These are phyloP conservation scores for Laguncularia racemosa DNA, from an alignment of 345 rosid species.

Conservation along the genomic window DNA sequence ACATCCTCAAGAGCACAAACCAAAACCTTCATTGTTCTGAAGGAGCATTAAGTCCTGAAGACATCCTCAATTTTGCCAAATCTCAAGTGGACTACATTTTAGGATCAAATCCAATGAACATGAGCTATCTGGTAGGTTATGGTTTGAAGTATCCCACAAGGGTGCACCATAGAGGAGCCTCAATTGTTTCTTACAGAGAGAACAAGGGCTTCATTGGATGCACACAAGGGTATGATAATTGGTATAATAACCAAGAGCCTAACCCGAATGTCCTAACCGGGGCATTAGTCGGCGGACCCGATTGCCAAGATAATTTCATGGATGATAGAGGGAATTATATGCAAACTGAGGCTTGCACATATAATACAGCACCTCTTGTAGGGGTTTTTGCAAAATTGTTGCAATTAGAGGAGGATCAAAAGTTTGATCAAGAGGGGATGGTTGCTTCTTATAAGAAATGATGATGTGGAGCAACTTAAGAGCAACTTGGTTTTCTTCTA, in stretches of 20 bases:
- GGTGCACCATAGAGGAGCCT: slow-evolving; percentile 95
- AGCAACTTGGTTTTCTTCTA: background rate
- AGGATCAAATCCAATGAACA: slow-evolving; percentile 76
- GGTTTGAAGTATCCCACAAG: slow-evolving; percentile 59
- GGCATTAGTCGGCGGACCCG: slow-evolving; percentile 69
- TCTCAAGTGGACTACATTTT: slow-evolving; percentile 82
- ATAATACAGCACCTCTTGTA: slow-evolving; percentile 59
- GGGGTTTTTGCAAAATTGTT: slow-evolving; percentile 56
- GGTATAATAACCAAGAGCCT: slow-evolving; percentile 35
- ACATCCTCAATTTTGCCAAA: slow-evolving; percentile 48
- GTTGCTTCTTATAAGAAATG: slow-evolving; percentile 48
- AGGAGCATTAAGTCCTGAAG: slow-evolving; percentile 31
- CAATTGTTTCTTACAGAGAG: slow-evolving; percentile 64
- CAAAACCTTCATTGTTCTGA: slow-evolving; percentile 36
- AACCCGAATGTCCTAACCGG: slow-evolving; percentile 53
- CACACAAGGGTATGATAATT: slow-evolving; percentile 72
- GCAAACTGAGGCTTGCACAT: slow-evolving; percentile 80
- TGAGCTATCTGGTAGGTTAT: slow-evolving; percentile 79
- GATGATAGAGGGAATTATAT: slow-evolving; percentile 46
- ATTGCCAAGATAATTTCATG: slow-evolving; percentile 33
- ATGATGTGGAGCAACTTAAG: background rate
- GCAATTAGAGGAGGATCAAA: slow-evolving; percentile 27
- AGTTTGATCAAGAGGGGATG: slow-evolving; percentile 11
- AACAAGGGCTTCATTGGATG: slow-evolving; percentile 87
- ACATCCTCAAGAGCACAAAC: slow-evolving; percentile 33